Percentiles rank a stretch among this genome's conserved stretches.
These are phyloP conservation scores for Blastobotrys parvus DNA, from an alignment of 805 yeast genomes.

Conservation along the genomic window DNA sequence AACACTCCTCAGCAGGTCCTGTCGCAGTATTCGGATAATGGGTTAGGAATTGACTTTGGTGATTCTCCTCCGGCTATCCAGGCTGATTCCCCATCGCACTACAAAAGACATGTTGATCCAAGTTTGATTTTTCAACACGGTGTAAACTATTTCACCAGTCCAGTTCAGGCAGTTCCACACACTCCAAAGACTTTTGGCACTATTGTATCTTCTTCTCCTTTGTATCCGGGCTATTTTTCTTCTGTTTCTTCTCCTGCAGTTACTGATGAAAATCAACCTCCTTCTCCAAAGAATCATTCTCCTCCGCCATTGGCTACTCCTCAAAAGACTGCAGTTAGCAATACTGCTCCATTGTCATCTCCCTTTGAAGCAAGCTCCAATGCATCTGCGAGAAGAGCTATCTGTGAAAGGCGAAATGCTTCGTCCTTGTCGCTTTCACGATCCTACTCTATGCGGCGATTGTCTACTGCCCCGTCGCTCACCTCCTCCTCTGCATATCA, in stretches of 20 bases:
- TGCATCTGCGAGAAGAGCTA: neutral
- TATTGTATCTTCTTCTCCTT: slow-evolving; percentile 12
- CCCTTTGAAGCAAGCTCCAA: neutral
- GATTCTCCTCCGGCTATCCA: neutral
- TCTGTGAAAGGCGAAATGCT: slow-evolving; percentile 1
- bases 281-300: neutral
- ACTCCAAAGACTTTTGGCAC: slow-evolving; percentile 12
- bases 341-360: neutral
- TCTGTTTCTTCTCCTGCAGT: neutral
- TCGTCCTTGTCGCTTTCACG: slow-evolving; percentile 2
- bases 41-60: slow-evolving; percentile 1
- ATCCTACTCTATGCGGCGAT: neutral
- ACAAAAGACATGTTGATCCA: slow-evolving; percentile 10
- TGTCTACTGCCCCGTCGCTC: neutral
- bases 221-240: neutral
- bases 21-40: neutral
- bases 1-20: too few species aligned
- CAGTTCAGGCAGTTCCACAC: slow-evolving; percentile 6
- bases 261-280: neutral
- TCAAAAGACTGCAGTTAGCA: neutral
- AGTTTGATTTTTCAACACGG: slow-evolving; percentile 6
- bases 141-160: neutral
- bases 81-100: neutral
- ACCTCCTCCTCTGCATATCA: neutral
- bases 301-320: neutral